Evolutionary conservation across 73 alveolate genomes (phyloP).

Genomic region (Stentor roeselii): DNA sequence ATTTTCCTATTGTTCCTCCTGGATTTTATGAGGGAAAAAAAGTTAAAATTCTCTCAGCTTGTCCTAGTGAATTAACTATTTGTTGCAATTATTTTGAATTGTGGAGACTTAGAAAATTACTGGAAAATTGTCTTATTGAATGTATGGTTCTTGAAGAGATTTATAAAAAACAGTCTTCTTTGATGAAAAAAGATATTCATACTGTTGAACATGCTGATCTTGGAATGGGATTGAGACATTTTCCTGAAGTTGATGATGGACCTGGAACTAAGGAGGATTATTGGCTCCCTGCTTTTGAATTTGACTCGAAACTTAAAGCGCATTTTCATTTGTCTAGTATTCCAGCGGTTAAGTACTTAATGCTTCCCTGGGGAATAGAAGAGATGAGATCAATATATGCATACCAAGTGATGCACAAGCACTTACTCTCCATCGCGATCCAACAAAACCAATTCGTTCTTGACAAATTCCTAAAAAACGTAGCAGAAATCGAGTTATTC

Average conservation of each 20-base stretch:
- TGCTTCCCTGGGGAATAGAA: conserved; percentile 70
- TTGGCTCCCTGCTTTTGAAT: conserved; percentile 69
- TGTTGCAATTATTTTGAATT: conserved; percentile 78
- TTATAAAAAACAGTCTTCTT: conserved; percentile 55
- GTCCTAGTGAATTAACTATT: conserved; percentile 56
- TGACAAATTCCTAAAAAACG: conserved; percentile 58
- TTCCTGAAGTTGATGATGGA: conserved; percentile 54
- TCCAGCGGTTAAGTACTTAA: conserved; percentile 60
- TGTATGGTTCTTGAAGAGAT: conserved; percentile 56
- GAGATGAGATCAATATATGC: conserved; percentile 66
- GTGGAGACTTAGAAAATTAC: conserved; percentile 63
- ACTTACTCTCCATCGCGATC: conserved; percentile 65
- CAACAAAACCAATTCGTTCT: conserved; percentile 65
- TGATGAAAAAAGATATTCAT: conserved; percentile 54
- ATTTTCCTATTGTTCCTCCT: conserved; percentile 39
- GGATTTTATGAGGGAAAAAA: conserved; percentile 32
- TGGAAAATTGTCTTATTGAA: conserved; percentile 55
- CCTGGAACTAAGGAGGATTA: conserved; percentile 56
- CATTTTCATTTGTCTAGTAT: conserved; percentile 67
- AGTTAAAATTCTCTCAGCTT: not conserved
- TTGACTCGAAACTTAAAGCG: conserved; percentile 72
- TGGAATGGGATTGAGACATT: conserved; percentile 6
- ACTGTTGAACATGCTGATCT: conserved; percentile 3
- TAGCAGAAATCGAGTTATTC: conserved; percentile 58
- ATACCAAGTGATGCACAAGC: conserved; percentile 73